Evolutionary conservation across 768 basidiomycete genomes (phyloP).

Genomic region (Leccinum ochraceum): DNA sequence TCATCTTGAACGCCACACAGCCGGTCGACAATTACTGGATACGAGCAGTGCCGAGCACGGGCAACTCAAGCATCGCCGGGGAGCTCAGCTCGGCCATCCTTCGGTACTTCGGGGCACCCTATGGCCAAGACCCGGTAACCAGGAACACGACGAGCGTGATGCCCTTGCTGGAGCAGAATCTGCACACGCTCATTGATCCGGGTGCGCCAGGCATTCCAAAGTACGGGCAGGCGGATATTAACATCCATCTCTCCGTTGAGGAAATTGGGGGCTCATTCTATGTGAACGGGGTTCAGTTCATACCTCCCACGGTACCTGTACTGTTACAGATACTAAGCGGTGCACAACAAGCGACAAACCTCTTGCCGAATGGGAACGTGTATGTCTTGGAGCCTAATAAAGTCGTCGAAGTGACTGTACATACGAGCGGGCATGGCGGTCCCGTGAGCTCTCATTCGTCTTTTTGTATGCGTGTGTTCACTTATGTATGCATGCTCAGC

Average conservation of each 20-base stretch:
- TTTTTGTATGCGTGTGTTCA: not conserved
- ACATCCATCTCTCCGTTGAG: not conserved
- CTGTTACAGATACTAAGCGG: not conserved
- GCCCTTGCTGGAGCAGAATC: not conserved
- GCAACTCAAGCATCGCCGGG: not conserved
- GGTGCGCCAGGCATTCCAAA: not conserved
- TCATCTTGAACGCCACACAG: slow-evolving; percentile 29
- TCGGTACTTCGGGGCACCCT: not conserved
- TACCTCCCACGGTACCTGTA: not conserved
- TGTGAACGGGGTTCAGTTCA: not conserved
- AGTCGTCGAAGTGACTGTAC: not conserved
- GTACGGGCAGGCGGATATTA: not conserved
- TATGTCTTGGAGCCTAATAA: not conserved
- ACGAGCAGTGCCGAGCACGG: slow-evolving; percentile 29
- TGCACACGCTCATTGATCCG: not conserved
- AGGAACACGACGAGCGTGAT: not conserved
- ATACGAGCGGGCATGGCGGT: not conserved
- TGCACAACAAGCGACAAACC: not conserved
- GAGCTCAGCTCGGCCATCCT: not conserved
- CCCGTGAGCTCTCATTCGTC: not conserved
- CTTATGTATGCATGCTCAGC: not conserved
- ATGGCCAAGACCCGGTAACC: not conserved
- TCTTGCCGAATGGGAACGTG: not conserved
- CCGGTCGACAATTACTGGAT: slow-evolving; percentile 57
- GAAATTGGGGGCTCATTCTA: not conserved